Evolutionary conservation across 2,329 filamentous ascomycete species (phyloP).

Genomic region (Exophiala phaeomuriformis): DNA sequence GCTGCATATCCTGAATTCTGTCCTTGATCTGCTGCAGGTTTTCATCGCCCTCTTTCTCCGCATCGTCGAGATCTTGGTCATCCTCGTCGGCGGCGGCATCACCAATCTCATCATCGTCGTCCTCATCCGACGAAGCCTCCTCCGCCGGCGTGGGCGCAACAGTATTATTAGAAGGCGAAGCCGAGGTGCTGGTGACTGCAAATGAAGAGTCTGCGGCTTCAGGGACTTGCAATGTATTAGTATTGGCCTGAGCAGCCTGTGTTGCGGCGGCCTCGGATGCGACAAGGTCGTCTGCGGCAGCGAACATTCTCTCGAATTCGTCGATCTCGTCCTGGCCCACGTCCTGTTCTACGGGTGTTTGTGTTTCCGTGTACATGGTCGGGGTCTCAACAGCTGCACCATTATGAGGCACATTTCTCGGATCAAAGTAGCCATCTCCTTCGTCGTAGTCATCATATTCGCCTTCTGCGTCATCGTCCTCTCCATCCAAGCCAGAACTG

Average conservation of each 20-base stretch:
- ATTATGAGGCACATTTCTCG: slow-evolving; percentile 30
- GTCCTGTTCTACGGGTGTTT: slow-evolving; percentile 27
- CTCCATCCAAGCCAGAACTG: slow-evolving; percentile 43
- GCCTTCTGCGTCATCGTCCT: slow-evolving; percentile 42
- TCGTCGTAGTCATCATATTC: slow-evolving; percentile 30
- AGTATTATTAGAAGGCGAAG: slow-evolving; percentile 27
- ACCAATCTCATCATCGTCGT: slow-evolving; percentile 31
- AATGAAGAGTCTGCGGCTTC: slow-evolving; percentile 29
- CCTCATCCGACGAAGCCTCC: slow-evolving; percentile 29
- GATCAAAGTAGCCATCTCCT: slow-evolving; percentile 35
- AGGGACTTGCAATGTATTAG: slow-evolving; percentile 15
- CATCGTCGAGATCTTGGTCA: slow-evolving; percentile 39
- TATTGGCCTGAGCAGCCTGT: slow-evolving; percentile 1
- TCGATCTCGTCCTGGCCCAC: slow-evolving; percentile 33
- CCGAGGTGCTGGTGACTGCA: slow-evolving; percentile 22
- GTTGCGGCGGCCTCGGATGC: slow-evolving; percentile 16
- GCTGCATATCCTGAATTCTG: slow-evolving; percentile 39
- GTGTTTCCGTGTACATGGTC: slow-evolving; percentile 11
- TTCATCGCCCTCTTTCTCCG: slow-evolving; percentile 34
- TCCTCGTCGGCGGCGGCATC: slow-evolving; percentile 23
- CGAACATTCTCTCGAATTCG: slow-evolving; percentile 29
- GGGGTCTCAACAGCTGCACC: slow-evolving; percentile 31
- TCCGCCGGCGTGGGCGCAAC: slow-evolving; percentile 25
- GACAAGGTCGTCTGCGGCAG: slow-evolving; percentile 31
- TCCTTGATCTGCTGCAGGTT: slow-evolving; percentile 33